Conservation (phyloP, 495 filamentous ascomycete species). For the Lasiosphaeria ovina region DNA sequence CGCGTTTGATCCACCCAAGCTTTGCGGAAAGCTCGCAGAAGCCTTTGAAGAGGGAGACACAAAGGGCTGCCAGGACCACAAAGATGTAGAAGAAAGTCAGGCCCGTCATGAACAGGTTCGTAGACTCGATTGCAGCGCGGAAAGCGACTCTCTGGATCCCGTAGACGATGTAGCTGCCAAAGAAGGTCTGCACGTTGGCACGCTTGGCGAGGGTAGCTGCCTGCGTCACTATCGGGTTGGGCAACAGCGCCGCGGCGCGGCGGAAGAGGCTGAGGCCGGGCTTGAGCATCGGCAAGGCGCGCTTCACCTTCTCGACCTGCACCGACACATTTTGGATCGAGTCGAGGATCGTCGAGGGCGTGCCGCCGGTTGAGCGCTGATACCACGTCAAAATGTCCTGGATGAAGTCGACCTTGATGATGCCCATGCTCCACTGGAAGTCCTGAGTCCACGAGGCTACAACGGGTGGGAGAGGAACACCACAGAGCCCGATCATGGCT, state of each 20-base stretch:
- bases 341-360: slow-evolving; percentile 75
- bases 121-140: slow-evolving; percentile 76
- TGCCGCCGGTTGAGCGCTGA: slow-evolving; percentile 88
- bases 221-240: slow-evolving; percentile 36
- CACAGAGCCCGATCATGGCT: slow-evolving; percentile 88
- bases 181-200: slow-evolving; percentile 45
- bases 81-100: slow-evolving; percentile 88
- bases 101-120: slow-evolving; percentile 93
- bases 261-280: slow-evolving; percentile 39
- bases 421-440: slow-evolving; percentile 98
- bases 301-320: slow-evolving; percentile 72
- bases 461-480: slow-evolving; percentile 83
- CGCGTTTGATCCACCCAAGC: slow-evolving; percentile 73
- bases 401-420: slow-evolving; percentile 84
- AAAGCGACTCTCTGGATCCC: slow-evolving; percentile 93
- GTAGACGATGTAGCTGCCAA: slow-evolving; percentile 64
- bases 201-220: slow-evolving; percentile 42
- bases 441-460: slow-evolving; percentile 96
- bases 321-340: slow-evolving; percentile 75
- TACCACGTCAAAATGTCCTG: slow-evolving; percentile 93
- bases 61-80: slow-evolving; percentile 64
- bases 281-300: slow-evolving; percentile 44
- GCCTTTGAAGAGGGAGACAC: slow-evolving; percentile 76
- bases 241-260: slow-evolving; percentile 46
- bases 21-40: slow-evolving; percentile 67